Conservation (phyloP, 345 rosid species). For the Odontarrhena argentea region DNA sequence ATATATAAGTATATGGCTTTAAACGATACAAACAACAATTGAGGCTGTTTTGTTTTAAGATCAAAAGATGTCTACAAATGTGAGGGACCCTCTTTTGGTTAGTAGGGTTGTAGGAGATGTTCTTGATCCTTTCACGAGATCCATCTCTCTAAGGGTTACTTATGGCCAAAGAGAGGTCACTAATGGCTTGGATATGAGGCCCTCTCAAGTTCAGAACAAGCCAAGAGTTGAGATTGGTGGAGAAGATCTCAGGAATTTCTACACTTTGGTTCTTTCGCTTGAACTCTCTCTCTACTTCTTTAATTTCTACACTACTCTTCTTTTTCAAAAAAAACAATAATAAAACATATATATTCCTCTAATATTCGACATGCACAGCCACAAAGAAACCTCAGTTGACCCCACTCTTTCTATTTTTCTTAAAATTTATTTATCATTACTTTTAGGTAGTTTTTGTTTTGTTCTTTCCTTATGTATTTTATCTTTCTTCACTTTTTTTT, state of each 20-base stretch:
- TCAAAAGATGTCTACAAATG: constrained; percentile 20
- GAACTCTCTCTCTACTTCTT: constrained; percentile 6
- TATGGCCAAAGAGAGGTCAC: constrained; percentile 42
- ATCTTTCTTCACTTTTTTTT: constrained; percentile 2
- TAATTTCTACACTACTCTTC: neutral
- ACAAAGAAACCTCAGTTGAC: constrained; percentile 12
- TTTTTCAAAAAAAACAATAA: neutral
- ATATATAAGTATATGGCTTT: constrained; percentile 20
- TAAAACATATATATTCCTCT: neutral
- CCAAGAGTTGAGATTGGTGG: constrained; percentile 50
- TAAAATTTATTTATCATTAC: neutral
- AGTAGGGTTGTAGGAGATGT: constrained; percentile 41
- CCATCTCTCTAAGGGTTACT: constrained; percentile 39
- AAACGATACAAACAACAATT: neutral
- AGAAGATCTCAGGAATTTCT: constrained; percentile 42
- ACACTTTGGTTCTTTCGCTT: constrained; percentile 38
- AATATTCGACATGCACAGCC: constrained; percentile 18
- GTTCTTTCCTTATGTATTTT: neutral
- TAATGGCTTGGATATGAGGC: constrained; percentile 43
- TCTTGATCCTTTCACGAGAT: constrained; percentile 37
- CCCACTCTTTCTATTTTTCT: constrained; percentile 9
- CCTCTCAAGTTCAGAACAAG: constrained; percentile 41
- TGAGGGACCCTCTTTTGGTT: constrained; percentile 40
- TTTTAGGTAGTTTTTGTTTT: too few relatives aligned
- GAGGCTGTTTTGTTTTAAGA: constrained; percentile 4